Evolutionary conservation across 2,329 filamentous ascomycete genomes (phyloP).

Genomic region (Cladosporium sp.): DNA sequence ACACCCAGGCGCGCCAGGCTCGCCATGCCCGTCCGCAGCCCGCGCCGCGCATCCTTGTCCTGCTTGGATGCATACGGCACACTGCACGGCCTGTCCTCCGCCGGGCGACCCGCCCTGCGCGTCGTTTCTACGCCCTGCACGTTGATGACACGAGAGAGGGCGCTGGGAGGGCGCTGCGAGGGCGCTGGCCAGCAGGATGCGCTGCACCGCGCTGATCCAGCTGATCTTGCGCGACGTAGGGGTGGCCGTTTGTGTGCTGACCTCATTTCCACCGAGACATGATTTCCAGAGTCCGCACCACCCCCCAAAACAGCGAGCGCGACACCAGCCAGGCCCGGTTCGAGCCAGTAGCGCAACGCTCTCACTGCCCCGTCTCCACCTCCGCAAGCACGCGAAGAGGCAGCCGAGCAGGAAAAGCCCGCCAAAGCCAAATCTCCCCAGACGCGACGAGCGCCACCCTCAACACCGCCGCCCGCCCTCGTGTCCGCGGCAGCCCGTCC

Average conservation of each 20-base stretch:
- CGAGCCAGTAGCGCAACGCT: no score
- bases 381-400: not conserved
- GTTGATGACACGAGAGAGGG: slow-evolving; percentile 8
- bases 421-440: slow-evolving; percentile 3
- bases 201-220: no score
- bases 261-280: no score
- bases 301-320: no score
- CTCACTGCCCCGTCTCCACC: no score
- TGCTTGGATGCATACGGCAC: not conserved
- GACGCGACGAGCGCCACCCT: slow-evolving; percentile 5
- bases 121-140: not conserved
- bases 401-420: not conserved
- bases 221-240: no score
- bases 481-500: not conserved
- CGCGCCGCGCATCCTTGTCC: not conserved
- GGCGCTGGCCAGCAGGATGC: not conserved
- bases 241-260: no score
- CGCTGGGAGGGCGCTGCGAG: not conserved
- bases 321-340: no score
- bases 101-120: no score
- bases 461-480: slow-evolving; percentile 2
- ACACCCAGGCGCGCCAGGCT: not conserved
- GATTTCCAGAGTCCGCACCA: no score
- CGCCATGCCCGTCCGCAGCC: not conserved
- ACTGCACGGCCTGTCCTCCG: no score